Conservation (phyloP, 2,329 filamentous ascomycete genomes). For the Peltaster fructicola region DNA sequence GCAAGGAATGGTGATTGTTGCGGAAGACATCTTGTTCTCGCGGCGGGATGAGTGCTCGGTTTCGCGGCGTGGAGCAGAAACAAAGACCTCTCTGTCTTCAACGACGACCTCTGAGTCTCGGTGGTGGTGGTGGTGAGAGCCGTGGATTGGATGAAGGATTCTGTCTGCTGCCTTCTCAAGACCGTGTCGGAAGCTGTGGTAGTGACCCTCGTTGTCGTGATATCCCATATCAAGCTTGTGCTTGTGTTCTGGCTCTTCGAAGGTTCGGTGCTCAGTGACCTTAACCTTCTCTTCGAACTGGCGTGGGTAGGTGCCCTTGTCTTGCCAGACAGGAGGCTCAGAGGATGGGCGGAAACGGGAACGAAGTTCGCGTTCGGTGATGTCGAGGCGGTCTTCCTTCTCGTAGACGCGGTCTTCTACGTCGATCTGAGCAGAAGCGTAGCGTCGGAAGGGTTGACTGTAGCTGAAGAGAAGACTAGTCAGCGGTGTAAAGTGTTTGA, state of each 20-base stretch:
- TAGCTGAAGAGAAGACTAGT: constrained; percentile 31
- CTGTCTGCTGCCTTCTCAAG: constrained; percentile 48
- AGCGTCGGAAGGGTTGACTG: constrained; percentile 36
- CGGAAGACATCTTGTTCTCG: constrained; percentile 32
- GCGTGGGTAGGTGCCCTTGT: constrained; percentile 22
- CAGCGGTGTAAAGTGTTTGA: constrained; percentile 1
- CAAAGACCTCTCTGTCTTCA: constrained; percentile 30
- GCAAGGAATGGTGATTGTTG: constrained; percentile 96
- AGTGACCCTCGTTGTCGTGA: constrained; percentile 63
- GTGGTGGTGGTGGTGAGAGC: constrained; percentile 32
- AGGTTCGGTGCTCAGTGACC: constrained; percentile 32
- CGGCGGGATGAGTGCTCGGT: constrained; percentile 6
- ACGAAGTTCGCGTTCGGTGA: constrained; percentile 31
- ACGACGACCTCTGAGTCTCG: constrained; percentile 32
- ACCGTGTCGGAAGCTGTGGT: constrained; percentile 58
- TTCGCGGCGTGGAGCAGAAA: constrained; percentile 19
- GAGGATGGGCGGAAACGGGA: constrained; percentile 21
- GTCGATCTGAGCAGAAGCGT: constrained; percentile 50
- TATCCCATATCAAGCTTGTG: constrained; percentile 53
- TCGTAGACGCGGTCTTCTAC: constrained; percentile 36
- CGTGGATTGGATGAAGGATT: constrained; percentile 45
- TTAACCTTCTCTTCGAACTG: constrained; percentile 29
- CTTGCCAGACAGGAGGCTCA: constrained; percentile 20
- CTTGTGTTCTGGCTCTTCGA: constrained; percentile 28
- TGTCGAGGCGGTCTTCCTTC: constrained; percentile 36